These are phyloP conservation scores for Aechmea fasciata DNA, from an alignment of 176 grass and related monocot species.

Conservation along the genomic window DNA sequence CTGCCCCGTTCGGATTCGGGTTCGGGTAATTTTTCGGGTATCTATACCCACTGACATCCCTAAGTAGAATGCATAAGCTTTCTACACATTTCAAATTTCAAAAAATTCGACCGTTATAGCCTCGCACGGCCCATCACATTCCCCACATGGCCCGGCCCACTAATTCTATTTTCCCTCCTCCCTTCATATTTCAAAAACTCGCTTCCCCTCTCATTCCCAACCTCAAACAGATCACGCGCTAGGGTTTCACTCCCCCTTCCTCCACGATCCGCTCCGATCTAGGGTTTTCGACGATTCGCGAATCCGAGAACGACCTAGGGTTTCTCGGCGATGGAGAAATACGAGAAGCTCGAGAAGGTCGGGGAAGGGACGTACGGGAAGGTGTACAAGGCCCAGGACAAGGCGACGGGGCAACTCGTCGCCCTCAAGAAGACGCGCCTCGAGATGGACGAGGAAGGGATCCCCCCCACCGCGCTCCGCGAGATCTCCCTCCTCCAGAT, in stretches of 20 bases:
- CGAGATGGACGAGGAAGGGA: conserved; percentile 97
- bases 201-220: not conserved
- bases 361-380: conserved; percentile 52
- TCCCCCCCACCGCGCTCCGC: conserved; percentile 74
- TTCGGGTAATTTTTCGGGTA: no score
- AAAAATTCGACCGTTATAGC: conserved; percentile 5
- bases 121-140: not conserved
- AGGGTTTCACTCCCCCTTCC: not conserved
- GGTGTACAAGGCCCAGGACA: conserved; percentile 52
- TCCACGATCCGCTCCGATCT: not conserved
- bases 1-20: no score
- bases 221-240: not conserved
- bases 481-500: conserved; percentile 92
- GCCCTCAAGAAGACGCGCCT: conserved; percentile 84
- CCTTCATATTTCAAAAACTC: conserved; percentile 22
- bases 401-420: conserved; percentile 34
- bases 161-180: conserved; percentile 10
- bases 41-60: no score
- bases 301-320: not conserved
- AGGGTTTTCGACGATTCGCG: not conserved
- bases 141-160: not conserved
- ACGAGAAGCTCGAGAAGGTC: conserved; percentile 99
- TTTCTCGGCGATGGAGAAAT: conserved; percentile 56
- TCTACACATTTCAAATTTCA: conserved; percentile 9
- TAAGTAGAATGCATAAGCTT: not conserved